Base-by-base conservation (phyloP, 805 yeast species). In the Yarrowia porcina region DNA sequence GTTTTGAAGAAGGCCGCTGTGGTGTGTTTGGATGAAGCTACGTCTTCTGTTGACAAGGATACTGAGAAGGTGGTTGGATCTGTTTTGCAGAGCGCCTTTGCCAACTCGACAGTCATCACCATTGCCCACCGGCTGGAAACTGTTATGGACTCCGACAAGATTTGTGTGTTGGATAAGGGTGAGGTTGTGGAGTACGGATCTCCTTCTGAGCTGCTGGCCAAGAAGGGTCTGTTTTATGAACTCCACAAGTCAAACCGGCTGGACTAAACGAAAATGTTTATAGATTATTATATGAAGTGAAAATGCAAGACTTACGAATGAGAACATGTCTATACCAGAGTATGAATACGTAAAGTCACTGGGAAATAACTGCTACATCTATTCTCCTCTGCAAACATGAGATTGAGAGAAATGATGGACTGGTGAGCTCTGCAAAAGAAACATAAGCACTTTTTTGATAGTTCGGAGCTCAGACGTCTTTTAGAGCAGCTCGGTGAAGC, bases 41-140 rank as follows among this genome's bases (percentile, higher is more conserved):
- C 90, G 3, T 81, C 81, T 2, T 78, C 81, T 2, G 78, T 90
- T 65, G 97, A 90, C 75, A 90, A 88, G 70, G 91, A 88, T 69
- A 90, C 97, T 0, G 97, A 90, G 73, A 79, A 87, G 2, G 82
- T 82, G 70, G 88, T 90, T 65, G 96, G 90, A 71, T 67, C 77
- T 12, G 88, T 96, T 2, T 87, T 88, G 64, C 78, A 83, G n/a
- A 77, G 77, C 15, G 92, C 89, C 69, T 90, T 90, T 71, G 63
- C 75, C 2, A 75, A 83, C 27, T 85, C 94, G 66, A 90, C 97
- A 0, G 85, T 90, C 61, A 76, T 90, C 66, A 90, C 96, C 66
- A 90, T 90, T 74, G 97, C 97, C 3, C 97, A 90, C 73, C 78
- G 97, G 66, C 78, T 91, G 76, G 82, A 85, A 65, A 85, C 93